Conservation (phyloP, 495 filamentous ascomycete genomes). For the Penicillium malachiteum region DNA sequence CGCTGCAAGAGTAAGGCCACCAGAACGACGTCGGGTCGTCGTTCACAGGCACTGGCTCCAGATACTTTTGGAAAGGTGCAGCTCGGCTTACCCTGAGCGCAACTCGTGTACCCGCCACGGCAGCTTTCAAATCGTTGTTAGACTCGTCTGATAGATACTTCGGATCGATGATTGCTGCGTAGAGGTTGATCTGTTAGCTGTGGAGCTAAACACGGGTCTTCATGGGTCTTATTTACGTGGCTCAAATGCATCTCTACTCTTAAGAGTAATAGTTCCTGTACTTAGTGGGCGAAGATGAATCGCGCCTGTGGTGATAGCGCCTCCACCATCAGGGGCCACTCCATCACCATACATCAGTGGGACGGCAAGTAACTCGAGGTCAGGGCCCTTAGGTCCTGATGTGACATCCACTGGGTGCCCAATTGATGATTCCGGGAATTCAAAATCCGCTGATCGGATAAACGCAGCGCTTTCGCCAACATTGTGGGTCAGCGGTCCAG, state of each 20-base stretch:
- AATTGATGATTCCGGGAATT: slow-evolving; percentile 14
- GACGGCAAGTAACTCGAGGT: slow-evolving; percentile 24
- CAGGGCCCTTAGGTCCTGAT: slow-evolving; percentile 14
- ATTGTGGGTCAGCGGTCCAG: slow-evolving; percentile 22
- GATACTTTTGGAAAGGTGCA: slow-evolving; percentile 16
- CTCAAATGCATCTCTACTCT: slow-evolving; percentile 22
- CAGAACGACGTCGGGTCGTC: slow-evolving; percentile 22
- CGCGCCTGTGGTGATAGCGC: slow-evolving; percentile 13
- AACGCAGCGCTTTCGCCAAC: slow-evolving; percentile 23
- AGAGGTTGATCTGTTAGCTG: background rate
- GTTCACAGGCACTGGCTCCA: slow-evolving; percentile 16
- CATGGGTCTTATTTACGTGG: slow-evolving; percentile 9
- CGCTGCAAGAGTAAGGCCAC: slow-evolving; percentile 27
- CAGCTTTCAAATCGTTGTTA: slow-evolving; percentile 20
- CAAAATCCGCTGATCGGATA: slow-evolving; percentile 14
- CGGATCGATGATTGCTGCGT: slow-evolving; percentile 23
- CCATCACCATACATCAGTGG: slow-evolving; percentile 25
- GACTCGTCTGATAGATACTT: slow-evolving; percentile 20
- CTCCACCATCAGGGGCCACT: slow-evolving; percentile 8
- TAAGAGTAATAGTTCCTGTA: slow-evolving; percentile 18
- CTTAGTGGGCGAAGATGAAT: slow-evolving; percentile 22
- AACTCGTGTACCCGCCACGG: slow-evolving; percentile 19
- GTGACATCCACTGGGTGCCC: slow-evolving; percentile 8
- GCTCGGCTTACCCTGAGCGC: slow-evolving; percentile 18
- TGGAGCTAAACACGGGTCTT: background rate